phyloP scores from a whole-genome alignment of 2,329 filamentous ascomycete genomes.

The Coniochaeta ligniaria region DNA sequence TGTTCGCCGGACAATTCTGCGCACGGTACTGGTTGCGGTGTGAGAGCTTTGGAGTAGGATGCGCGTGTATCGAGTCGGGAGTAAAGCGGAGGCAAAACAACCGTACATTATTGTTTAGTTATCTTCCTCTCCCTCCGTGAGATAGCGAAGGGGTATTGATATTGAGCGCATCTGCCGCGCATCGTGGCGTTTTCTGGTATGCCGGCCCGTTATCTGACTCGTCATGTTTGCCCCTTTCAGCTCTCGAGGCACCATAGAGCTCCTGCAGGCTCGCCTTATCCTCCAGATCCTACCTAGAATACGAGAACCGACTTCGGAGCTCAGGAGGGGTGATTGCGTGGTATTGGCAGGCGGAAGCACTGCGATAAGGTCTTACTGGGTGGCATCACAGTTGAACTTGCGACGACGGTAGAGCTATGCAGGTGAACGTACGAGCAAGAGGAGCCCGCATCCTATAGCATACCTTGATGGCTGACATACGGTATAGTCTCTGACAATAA shows the following conservation, averaged over 20 bases:
- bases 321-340: not conserved
- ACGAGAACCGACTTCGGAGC: not conserved
- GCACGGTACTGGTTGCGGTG: not conserved
- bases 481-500: not conserved
- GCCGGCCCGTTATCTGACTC: not conserved
- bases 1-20: not conserved
- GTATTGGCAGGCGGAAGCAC: not conserved
- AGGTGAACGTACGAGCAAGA: not conserved
- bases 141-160: not conserved
- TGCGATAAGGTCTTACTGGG: not conserved
- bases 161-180: not conserved
- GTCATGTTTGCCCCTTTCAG: not conserved
- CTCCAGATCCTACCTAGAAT: not conserved
- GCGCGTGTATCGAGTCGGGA: not conserved
- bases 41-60: not conserved
- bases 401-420: not conserved
- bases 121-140: not conserved
- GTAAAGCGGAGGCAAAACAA: not conserved
- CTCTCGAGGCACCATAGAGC: not conserved
- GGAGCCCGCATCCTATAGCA: not conserved
- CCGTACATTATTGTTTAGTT: not conserved
- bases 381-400: not conserved
- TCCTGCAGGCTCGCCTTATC: not conserved
- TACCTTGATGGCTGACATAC: not conserved
- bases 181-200: not conserved